A percentile compares a stretch with the other conserved stretches of the same genome.
Conservation (phyloP, 805 yeast species). For the Pichia sporocuriosa region DNA sequence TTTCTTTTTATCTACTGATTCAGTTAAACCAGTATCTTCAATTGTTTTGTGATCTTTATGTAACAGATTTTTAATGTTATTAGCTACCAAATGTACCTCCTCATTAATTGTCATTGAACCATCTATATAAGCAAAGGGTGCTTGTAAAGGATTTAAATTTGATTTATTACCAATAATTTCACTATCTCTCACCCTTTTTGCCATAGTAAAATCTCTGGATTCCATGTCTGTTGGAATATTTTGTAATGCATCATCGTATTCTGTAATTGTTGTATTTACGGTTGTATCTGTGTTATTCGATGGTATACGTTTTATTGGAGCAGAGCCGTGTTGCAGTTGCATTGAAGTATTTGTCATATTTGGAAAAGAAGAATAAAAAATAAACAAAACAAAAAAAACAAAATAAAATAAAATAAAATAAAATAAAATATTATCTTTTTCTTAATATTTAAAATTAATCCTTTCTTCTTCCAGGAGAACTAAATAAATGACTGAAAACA, state of each 20-base stretch:
- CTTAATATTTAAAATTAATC: too few relatives aligned
- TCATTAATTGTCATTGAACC: constrained; percentile 5
- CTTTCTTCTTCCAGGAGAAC: too few relatives aligned
- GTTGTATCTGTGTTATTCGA: background rate
- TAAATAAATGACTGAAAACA: too few relatives aligned
- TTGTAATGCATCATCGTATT: constrained; percentile 1
- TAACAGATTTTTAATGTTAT: background rate
- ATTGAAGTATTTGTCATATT: background rate
- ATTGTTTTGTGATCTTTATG: background rate
- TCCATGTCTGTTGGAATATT: background rate
- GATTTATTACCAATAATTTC: constrained; percentile 9
- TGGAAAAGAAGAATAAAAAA: background rate
- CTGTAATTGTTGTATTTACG: background rate
- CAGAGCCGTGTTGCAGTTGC: background rate
- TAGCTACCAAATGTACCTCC: background rate
- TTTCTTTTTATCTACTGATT: constrained; percentile 3
- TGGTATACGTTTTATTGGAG: background rate
- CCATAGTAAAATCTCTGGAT: constrained; percentile 7
- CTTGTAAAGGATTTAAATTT: constrained; percentile 9
- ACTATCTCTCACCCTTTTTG: constrained; percentile 6
- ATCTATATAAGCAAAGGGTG: constrained; percentile 10
- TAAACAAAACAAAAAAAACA: background rate
- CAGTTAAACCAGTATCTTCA: constrained; percentile 9
- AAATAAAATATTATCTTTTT: too few relatives aligned
- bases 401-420: too few relatives aligned